Evolutionary conservation across 2,329 filamentous ascomycete species (phyloP), one percentile per base, ranked within the genome.

Genomic region (Dactylellina haptotyla): DNA sequence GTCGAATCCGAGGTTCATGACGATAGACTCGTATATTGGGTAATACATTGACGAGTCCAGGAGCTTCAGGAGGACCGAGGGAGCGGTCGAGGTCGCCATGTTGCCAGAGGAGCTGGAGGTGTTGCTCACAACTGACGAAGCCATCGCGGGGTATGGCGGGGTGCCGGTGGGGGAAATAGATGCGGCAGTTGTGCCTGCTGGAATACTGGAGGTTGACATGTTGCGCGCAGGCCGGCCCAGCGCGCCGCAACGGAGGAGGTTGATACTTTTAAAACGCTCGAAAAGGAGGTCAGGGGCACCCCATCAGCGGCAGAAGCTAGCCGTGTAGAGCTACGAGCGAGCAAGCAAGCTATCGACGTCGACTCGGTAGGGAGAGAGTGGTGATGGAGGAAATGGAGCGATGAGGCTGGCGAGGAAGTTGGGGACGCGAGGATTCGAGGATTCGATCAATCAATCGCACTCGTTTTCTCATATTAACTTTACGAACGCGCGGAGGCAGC

Each of bases 41-140:
- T 72, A 72, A 26, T 65, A 72, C 8, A 56, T 37, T 6, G 59
- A 51, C 2, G 67, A 23, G 34, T 72, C 67, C 10, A 72, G 34
- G 3, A 72, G 46, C 16, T 48, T 59, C 8, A 72, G 14, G 9
- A 72, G 28, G 4, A 34, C 30, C 10, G 67, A 72, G 16, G 67
- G 59, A 1, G 4, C 12, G 0, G 4, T 6, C 9, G 28, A n/a
- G 50, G 3, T 46, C 16, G 16, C 14, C 32, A 34, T 54, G 10
- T n/a, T 56, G 12, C 23, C 23, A 6, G 18, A 18, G 3, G 6
- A 34, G 5, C 12, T 2, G 12, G 48, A 4, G 16, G 18, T 37
- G 23, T 41, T n/a, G 26, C 9, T 59, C 6, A 12, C 37, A 18
- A 23, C 18, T 28, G 41, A 59, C 6, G 56, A 34, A 48, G 23